Evolutionary conservation across 306 rosid genomes (phyloP), one percentile per base, ranked within the genome.

Genomic region (Cicer chorassanicum): DNA sequence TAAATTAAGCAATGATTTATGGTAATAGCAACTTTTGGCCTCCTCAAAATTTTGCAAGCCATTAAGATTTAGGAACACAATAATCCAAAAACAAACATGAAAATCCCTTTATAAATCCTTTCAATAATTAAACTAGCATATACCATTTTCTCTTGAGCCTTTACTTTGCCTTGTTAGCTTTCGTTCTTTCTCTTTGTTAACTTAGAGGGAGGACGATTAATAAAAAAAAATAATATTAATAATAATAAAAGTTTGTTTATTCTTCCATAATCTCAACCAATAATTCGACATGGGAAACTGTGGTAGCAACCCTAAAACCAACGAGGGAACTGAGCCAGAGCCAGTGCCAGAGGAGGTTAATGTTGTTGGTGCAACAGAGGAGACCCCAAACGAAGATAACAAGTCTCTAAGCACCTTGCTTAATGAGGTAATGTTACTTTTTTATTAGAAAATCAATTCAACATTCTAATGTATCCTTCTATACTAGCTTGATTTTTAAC

Each of bases 281-380:
- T 8, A 8, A 56, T 16, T 70, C 6, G 45, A 59, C 3, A 84
- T 84, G 87, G 87, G 87, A 45, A 80, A 80, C 57, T 84, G 87
- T 76, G 84, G 80, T 40, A 77, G 84, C 82, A 72, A 61, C 41
- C 82, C 84, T 1, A 84, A 84, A 80, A 84, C 87, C 68, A 15
- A 11, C 0, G 87, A 84, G 45, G 84, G 87, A 66, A 68, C 62
- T 0, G 61, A 44, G 8, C 57, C 78, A 1, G 19, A 8, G 39
- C 44, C 62, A 0, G 18, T 40, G 60, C 68, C 42, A 0, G 18
- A 53, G 59, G 78, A 78, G 44, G 70, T 61, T 10, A 45, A 68
- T 71, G 81, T 12, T 79, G 63, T 36, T 9, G 43, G 15, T 42
- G 7, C 69, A 62, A 54, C 12, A 0, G 74, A 82, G 11, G 69